Conservation (phyloP, 495 filamentous ascomycete genomes). For the Chaetomidium leptoderma region DNA sequence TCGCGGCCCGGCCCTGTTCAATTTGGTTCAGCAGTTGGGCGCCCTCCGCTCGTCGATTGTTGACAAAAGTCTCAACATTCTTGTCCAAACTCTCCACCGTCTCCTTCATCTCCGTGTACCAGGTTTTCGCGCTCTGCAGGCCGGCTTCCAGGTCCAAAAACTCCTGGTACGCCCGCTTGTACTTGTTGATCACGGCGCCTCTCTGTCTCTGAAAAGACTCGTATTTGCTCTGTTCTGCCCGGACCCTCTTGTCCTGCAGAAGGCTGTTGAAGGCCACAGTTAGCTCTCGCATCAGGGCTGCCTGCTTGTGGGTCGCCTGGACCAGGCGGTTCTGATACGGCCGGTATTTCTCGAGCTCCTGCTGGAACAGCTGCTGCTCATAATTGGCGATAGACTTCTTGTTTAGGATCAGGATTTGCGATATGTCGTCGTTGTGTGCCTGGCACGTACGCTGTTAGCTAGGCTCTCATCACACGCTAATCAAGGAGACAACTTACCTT, state of each 20-base stretch:
- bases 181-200: constrained; percentile 74
- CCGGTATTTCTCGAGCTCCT: constrained; percentile 92
- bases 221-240: constrained; percentile 90
- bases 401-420: constrained; percentile 92
- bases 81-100: constrained; percentile 92
- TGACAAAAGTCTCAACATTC: constrained; percentile 95
- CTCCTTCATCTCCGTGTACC: constrained; percentile 93
- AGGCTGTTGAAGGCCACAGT: constrained; percentile 82
- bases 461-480: not conserved
- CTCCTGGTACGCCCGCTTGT: constrained; percentile 87
- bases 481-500: constrained; percentile 59
- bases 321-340: constrained; percentile 87
- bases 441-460: constrained; percentile 41
- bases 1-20: constrained; percentile 67
- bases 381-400: constrained; percentile 89
- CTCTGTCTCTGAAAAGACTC: constrained; percentile 81
- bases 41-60: constrained; percentile 87
- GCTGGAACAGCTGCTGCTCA: constrained; percentile 85
- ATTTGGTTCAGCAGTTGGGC: constrained; percentile 84
- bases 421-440: constrained; percentile 95
- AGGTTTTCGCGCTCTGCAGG: constrained; percentile 76
- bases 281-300: constrained; percentile 89
- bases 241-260: constrained; percentile 89
- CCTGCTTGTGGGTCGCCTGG: constrained; percentile 91
- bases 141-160: constrained; percentile 89